Evolutionary conservation across 192 early-diverging fungal genomes (phyloP).

Genomic region (Backusella parvicylindrica): DNA sequence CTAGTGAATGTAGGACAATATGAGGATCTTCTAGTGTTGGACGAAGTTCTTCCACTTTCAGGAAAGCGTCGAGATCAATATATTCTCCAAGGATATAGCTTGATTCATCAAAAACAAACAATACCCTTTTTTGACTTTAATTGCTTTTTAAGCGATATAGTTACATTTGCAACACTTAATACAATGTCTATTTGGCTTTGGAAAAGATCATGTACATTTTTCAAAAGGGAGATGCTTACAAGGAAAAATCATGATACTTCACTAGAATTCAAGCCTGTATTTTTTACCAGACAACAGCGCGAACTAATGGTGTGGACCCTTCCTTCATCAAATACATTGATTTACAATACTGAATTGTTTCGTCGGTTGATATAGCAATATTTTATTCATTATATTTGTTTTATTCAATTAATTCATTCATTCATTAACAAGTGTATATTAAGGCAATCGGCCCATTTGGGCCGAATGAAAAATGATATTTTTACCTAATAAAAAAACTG

Average conservation of each 20-base stretch:
- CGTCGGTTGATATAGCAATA: neutral
- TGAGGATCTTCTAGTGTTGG: neutral
- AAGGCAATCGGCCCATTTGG: no score
- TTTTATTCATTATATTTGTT: neutral
- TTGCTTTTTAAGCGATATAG: neutral
- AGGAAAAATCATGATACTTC: neutral
- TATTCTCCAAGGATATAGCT: neutral
- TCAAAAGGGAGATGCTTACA: neutral
- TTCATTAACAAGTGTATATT: no score
- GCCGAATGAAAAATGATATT: no score
- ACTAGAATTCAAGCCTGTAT: slow-evolving; percentile 1
- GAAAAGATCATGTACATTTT: neutral
- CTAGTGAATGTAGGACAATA: neutral
- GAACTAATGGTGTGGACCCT: neutral
- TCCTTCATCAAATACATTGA: neutral
- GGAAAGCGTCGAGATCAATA: neutral
- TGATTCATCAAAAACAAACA: neutral
- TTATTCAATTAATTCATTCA: no score
- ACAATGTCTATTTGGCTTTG: slow-evolving; percentile 9
- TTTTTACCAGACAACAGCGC: neutral
- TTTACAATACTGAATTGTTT: slow-evolving; percentile 4
- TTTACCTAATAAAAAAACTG: no score
- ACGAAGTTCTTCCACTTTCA: neutral
- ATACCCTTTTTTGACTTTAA: slow-evolving; percentile 4
- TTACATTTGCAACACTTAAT: neutral